Conservation (phyloP, 495 filamentous ascomycete genomes). For the Cercophora sp. region DNA sequence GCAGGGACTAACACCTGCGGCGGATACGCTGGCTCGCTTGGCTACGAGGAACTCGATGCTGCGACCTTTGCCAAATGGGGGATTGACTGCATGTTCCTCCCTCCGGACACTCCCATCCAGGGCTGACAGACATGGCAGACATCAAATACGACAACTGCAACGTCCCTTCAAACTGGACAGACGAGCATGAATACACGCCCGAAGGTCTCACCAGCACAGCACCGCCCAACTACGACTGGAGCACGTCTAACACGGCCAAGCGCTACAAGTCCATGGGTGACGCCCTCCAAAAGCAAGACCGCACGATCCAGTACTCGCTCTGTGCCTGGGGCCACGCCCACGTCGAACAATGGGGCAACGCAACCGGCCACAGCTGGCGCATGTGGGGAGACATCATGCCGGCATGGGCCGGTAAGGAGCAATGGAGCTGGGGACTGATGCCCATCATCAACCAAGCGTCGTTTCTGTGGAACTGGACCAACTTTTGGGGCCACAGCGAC, state of each 20-base stretch:
- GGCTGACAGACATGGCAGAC: too few relatives aligned
- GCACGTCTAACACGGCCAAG: constrained; percentile 47
- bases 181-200: neutral
- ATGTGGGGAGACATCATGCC: constrained; percentile 49
- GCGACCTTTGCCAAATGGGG: constrained; percentile 30
- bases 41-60: constrained; percentile 44
- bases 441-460: constrained; percentile 36
- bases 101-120: neutral
- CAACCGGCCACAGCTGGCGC: constrained; percentile 53
- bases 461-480: constrained; percentile 26
- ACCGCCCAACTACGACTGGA: constrained; percentile 50
- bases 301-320: constrained; percentile 60
- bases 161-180: neutral
- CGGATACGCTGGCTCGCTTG: constrained; percentile 31
- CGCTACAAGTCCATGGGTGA: constrained; percentile 57
- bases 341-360: constrained; percentile 50
- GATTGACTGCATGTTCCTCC: neutral
- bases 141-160: constrained; percentile 1
- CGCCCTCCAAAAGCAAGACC: constrained; percentile 52
- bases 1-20: constrained; percentile 34
- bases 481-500: constrained; percentile 56
- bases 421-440: constrained; percentile 38
- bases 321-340: constrained; percentile 59
- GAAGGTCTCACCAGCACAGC: constrained; percentile 34
- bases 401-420: constrained; percentile 43